These are phyloP conservation scores for Candida berthetii DNA, from an alignment of 805 yeast genomes.

Conservation along the genomic window DNA sequence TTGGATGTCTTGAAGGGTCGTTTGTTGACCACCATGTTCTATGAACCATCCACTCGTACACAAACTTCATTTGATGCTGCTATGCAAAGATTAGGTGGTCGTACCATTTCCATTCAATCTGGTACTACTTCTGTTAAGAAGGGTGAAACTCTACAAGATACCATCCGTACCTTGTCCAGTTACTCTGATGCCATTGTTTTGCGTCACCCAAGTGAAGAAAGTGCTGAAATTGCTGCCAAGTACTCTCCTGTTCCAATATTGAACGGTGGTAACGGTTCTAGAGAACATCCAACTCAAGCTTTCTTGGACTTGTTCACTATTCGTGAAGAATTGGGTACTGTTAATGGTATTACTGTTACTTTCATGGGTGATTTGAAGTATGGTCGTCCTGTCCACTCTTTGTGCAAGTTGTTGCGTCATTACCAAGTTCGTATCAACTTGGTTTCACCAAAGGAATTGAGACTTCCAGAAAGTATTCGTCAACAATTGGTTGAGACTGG, in stretches of 20 bases:
- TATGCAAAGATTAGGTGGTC: slow-evolving; percentile 99
- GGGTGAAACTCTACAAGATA: slow-evolving; percentile 97
- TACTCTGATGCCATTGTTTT: slow-evolving; percentile 95
- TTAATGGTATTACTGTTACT: slow-evolving; percentile 95
- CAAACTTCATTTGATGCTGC: slow-evolving; percentile 97
- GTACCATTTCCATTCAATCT: slow-evolving; percentile 84
- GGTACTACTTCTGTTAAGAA: slow-evolving; percentile 91
- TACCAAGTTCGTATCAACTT: slow-evolving; percentile 91
- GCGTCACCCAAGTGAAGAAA: slow-evolving; percentile 92
- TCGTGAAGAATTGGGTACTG: slow-evolving; percentile 98
- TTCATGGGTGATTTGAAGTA: slow-evolving; percentile 98
- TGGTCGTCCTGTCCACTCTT: slow-evolving; percentile 98
- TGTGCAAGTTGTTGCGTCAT: slow-evolving; percentile 82
- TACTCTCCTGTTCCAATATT: slow-evolving; percentile 95
- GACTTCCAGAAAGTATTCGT: slow-evolving; percentile 71
- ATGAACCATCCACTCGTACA: slow-evolving; percentile 98
- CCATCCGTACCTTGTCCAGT: slow-evolving; percentile 89
- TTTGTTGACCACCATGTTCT: slow-evolving; percentile 89
- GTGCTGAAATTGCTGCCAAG: slow-evolving; percentile 92
- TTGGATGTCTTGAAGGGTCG: slow-evolving; percentile 87
- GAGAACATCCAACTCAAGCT: slow-evolving; percentile 99
- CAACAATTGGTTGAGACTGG: slow-evolving; percentile 60
- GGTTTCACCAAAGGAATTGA: slow-evolving; percentile 84
- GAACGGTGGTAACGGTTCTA: slow-evolving; percentile 96
- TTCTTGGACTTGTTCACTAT: slow-evolving; percentile 95